Conservation (phyloP, 1,284 basidiomycete genomes). For the Rhodotorula sp. region DNA sequence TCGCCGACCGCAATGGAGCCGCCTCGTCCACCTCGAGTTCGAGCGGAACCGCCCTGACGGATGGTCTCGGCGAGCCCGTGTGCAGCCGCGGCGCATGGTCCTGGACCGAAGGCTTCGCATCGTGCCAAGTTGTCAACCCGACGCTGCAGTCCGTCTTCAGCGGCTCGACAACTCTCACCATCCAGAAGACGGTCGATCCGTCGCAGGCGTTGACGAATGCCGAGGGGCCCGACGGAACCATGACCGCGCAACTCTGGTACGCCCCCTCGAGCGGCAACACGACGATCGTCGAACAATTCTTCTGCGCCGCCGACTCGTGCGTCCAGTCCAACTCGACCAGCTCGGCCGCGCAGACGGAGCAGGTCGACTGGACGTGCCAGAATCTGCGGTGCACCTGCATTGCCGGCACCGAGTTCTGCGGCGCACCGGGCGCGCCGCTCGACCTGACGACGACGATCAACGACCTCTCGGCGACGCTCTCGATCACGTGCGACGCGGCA, state of each 20-base stretch:
- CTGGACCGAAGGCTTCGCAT: conserved; percentile 55
- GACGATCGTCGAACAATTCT: conserved; percentile 59
- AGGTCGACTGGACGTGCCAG: conserved; percentile 63
- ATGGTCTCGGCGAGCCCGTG: conserved; percentile 23
- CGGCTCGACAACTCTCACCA: conserved; percentile 65
- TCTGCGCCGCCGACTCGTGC: conserved; percentile 70
- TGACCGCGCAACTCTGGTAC: conserved; percentile 77
- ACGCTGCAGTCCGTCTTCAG: conserved; percentile 75
- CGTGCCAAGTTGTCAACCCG: conserved; percentile 73
- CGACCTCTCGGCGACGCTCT: conserved; percentile 56
- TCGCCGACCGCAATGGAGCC: not conserved
- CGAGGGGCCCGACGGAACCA: conserved; percentile 61
- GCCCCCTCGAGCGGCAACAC: conserved; percentile 27
- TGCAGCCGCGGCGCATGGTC: conserved; percentile 40
- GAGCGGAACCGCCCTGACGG: not conserved
- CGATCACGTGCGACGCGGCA: conserved; percentile 64
- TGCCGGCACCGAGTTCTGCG: conserved; percentile 70
- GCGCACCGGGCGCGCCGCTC: conserved; percentile 53
- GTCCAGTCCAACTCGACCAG: conserved; percentile 14
- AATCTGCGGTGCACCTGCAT: conserved; percentile 73
- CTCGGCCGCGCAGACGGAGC: not conserved
- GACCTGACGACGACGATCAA: conserved; percentile 65
- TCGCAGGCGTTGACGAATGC: conserved; percentile 64
- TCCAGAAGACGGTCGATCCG: conserved; percentile 71
- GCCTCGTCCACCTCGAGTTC: conserved; percentile 2